Percentiles rank a stretch among this genome's conserved stretches.
These are phyloP conservation scores for Mycena crocata DNA, from an alignment of 768 basidiomycete species.

Conservation along the genomic window DNA sequence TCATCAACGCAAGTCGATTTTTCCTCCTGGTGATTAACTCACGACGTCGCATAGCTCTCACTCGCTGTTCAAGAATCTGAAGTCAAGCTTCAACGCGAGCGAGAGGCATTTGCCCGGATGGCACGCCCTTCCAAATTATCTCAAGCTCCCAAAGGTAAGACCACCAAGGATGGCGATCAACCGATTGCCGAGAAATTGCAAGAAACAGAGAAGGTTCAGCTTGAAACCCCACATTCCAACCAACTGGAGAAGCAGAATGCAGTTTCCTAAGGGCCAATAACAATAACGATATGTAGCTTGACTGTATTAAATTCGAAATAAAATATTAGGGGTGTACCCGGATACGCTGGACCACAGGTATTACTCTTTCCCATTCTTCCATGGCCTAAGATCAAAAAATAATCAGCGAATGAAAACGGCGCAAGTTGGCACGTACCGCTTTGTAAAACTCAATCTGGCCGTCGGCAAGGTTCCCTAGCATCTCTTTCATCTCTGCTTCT, in stretches of 20 bases:
- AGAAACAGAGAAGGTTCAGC: background rate
- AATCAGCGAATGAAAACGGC: background rate
- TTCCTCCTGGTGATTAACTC: background rate
- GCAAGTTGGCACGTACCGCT: constrained; percentile 57
- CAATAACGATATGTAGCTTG: constrained; percentile 3
- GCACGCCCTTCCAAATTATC: background rate
- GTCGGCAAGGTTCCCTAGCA: constrained; percentile 89
- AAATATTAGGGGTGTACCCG: constrained; percentile 77
- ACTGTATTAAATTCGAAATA: constrained; percentile 32
- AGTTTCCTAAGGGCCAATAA: background rate
- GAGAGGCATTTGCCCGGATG: constrained; percentile 16
- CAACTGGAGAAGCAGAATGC: background rate
- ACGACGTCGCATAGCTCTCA: constrained; percentile 62
- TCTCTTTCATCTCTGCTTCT: constrained; percentile 96
- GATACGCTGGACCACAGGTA: constrained; percentile 93
- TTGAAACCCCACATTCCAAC: background rate
- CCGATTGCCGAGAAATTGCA: background rate
- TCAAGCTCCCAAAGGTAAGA: background rate
- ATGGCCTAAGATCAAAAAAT: constrained; percentile 67
- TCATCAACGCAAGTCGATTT: constrained; percentile 71
- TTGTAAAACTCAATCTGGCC: constrained; percentile 97
- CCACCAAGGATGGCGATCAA: background rate
- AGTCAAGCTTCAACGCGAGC: constrained; percentile 65
- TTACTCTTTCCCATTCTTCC: constrained; percentile 98
- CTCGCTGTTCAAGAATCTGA: constrained; percentile 85